These are phyloP conservation scores for Penicillium lividum DNA, from an alignment of 495 filamentous ascomycete genomes.

Conservation along the genomic window DNA sequence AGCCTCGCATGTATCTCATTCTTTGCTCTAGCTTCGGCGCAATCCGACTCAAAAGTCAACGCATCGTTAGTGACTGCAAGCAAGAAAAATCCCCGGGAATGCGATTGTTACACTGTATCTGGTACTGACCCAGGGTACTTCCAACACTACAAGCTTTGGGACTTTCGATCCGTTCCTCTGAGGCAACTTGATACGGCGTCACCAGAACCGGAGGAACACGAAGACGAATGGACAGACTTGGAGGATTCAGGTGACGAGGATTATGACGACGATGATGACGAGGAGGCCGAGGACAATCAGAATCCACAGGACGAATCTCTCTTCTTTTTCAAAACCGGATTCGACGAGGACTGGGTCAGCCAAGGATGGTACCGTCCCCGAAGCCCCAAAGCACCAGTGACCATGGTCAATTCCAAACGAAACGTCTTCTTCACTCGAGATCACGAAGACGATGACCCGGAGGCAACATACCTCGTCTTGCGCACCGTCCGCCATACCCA, in stretches of 20 bases:
- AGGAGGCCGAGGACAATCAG: not conserved
- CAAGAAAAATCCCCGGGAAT: conserved; percentile 21
- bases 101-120: conserved; percentile 44
- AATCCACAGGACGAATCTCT: conserved; percentile 17
- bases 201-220: conserved; percentile 23
- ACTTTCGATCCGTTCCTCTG: conserved; percentile 57
- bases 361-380: conserved; percentile 58
- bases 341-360: conserved; percentile 55
- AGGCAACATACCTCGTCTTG: conserved; percentile 59
- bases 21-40: conserved; percentile 2
- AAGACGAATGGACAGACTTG: conserved; percentile 46
- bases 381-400: conserved; percentile 42
- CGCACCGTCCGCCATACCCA: conserved; percentile 55
- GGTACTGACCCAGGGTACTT: conserved; percentile 54
- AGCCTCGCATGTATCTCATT: conserved; percentile 6
- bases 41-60: not conserved
- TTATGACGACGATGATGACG: conserved; percentile 32
- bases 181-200: conserved; percentile 10
- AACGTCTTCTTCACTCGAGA: conserved; percentile 64
- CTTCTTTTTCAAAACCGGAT: conserved; percentile 37
- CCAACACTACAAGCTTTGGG: conserved; percentile 64
- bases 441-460: conserved; percentile 13
- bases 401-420: conserved; percentile 62
- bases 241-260: conserved; percentile 26
- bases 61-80: not conserved